Base-by-base conservation (phyloP, 1,139 yeast species). In the Entelexis paramagnoliae region DNA sequence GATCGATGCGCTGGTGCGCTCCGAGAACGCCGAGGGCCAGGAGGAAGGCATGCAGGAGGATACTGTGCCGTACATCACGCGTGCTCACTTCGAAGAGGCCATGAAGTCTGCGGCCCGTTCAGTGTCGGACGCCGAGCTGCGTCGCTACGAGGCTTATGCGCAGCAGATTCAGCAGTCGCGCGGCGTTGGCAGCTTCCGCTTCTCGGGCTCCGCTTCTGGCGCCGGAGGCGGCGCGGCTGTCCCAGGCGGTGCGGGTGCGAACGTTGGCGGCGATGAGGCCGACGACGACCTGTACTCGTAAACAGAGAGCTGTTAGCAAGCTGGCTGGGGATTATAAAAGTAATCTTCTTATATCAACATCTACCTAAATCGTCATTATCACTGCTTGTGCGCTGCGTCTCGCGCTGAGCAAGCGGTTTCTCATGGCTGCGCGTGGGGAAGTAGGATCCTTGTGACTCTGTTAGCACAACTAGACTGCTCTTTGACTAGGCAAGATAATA, bases 41-140 rank as follows among this genome's bases (percentile, higher is more conserved):
- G 91, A 82, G 62, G 87, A 81, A 61, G 65, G 57, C 45, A 80
- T 80, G 83, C 63, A 64, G 58, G 77, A 70, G 55, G 97, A 91
- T 66, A 91, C 95, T 40, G 98, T 93, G 62, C 98, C 98, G 63
- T 93, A 71, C 70, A 91, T 93, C 64, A 86, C 96, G 39, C 83
- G 85, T 66, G 83, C 83, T 50, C 96, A 88, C 69, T 87, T 93
- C 64, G 96, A 93, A 71, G 98, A 91, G 74, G 98, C 99, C 49
- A 93, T 93, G 98, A 88, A 89, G 80, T 88, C 97, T 1, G 98
- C 98, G 51, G 84, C 88, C 72, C 85, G 97, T 65, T 88, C 96
- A 52, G 98, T 93, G 53, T 82, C 94, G 46, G 98, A 93, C 67
- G 84, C 96, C 45, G 98, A 93, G 72, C 79, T 93, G 65, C 91